These are phyloP conservation scores for Alternaria triticimaculans DNA, from an alignment of 2,329 filamentous ascomycete species.

Conservation along the genomic window DNA sequence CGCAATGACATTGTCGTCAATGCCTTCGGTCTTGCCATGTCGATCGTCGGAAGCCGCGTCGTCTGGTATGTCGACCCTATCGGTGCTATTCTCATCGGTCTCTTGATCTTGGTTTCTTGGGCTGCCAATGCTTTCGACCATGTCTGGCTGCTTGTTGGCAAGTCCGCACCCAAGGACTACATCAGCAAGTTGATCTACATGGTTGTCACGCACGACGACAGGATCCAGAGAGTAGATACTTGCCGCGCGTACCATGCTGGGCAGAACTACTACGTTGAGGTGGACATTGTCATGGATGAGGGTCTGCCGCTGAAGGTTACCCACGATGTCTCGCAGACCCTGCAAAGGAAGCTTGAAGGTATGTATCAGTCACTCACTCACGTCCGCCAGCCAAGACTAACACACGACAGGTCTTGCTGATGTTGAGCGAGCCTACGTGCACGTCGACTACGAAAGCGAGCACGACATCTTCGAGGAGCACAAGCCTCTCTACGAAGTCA, in stretches of 20 bases:
- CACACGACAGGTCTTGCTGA: slow-evolving; percentile 35
- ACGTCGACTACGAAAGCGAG: slow-evolving; percentile 56
- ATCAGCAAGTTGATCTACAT: slow-evolving; percentile 64
- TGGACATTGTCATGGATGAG: slow-evolving; percentile 67
- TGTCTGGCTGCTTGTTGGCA: slow-evolving; percentile 67
- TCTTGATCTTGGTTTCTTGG: slow-evolving; percentile 69
- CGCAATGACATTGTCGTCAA: slow-evolving; percentile 65
- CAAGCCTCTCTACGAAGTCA: slow-evolving; percentile 48
- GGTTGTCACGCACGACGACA: slow-evolving; percentile 61
- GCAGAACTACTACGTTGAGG: slow-evolving; percentile 67
- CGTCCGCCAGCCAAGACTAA: slow-evolving; percentile 8
- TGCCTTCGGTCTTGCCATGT: slow-evolving; percentile 63
- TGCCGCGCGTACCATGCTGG: slow-evolving; percentile 68
- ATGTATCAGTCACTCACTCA: neutral
- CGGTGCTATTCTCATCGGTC: slow-evolving; percentile 66
- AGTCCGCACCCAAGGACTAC: slow-evolving; percentile 64
- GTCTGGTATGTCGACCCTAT: slow-evolving; percentile 69
- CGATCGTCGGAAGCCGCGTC: slow-evolving; percentile 58
- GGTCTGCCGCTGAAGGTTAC: slow-evolving; percentile 62
- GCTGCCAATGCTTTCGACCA: slow-evolving; percentile 67
- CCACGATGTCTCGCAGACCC: slow-evolving; percentile 65
- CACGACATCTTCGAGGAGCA: slow-evolving; percentile 50
- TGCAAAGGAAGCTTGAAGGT: slow-evolving; percentile 68
- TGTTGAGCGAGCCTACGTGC: slow-evolving; percentile 57
- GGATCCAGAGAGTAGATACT: slow-evolving; percentile 65